These are phyloP conservation scores for Ustilago loliicola DNA, from an alignment of 1,284 basidiomycete species.

Conservation along the genomic window DNA sequence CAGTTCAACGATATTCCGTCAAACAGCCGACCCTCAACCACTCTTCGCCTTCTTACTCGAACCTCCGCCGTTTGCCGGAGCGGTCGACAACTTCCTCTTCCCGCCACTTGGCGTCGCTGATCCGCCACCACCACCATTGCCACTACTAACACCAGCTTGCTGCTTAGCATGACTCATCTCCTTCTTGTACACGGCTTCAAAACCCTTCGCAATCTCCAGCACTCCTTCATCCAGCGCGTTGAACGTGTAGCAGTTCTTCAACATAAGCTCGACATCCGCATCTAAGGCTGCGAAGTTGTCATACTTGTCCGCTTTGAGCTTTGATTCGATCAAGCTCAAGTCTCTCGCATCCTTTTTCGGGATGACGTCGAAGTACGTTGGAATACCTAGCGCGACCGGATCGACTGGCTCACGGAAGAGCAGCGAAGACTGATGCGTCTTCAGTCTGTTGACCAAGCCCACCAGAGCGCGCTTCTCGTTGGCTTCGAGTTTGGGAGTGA, in stretches of 20 bases:
- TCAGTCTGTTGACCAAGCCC: constrained; percentile 77
- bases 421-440: constrained; percentile 47
- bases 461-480: constrained; percentile 85
- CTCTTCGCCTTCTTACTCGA: constrained; percentile 45
- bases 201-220: constrained; percentile 72
- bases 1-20: too few relatives aligned
- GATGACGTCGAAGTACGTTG: constrained; percentile 85
- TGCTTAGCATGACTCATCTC: constrained; percentile 53
- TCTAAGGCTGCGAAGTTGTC: constrained; percentile 82
- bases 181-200: constrained; percentile 69
- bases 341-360: constrained; percentile 88
- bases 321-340: constrained; percentile 83
- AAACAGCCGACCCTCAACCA: not conserved
- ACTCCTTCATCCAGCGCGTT: constrained; percentile 85
- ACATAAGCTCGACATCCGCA: constrained; percentile 86
- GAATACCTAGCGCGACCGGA: constrained; percentile 78
- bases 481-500: constrained; percentile 81
- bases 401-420: constrained; percentile 78
- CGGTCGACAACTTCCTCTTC: constrained; percentile 22
- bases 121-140: constrained; percentile 9
- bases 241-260: constrained; percentile 85
- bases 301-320: constrained; percentile 86
- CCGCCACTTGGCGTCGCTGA: constrained; percentile 1
- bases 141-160: constrained; percentile 28
- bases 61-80: constrained; percentile 5